Percentiles rank a stretch among this genome's conserved stretches.
phyloP scores from a whole-genome alignment of 768 basidiomycete species.

The Pleurotus citrinopileatus region DNA sequence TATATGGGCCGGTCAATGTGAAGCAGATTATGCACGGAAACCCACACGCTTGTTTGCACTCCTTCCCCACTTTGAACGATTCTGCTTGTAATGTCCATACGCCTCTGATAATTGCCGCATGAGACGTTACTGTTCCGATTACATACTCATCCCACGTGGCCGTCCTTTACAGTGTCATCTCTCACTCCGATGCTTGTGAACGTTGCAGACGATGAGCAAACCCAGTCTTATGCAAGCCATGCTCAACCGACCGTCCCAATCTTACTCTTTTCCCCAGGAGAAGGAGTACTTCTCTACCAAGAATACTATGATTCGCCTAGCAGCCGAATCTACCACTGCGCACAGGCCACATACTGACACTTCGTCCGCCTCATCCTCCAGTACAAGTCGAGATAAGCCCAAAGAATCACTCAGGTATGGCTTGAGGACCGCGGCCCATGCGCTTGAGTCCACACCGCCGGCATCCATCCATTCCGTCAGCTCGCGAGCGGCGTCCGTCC shows the following conservation, averaged over 20 bases:
- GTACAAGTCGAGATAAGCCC: not conserved
- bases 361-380: not conserved
- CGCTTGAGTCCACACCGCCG: no score
- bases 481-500: no score
- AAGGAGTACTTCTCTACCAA: slow-evolving; percentile 53
- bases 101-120: no score
- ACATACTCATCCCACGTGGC: no score
- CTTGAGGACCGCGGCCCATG: no score
- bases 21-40: no score
- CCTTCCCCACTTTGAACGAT: no score
- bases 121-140: not conserved
- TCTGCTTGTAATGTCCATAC: no score
- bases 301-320: slow-evolving; percentile 48
- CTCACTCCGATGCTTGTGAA: not conserved
- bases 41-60: no score
- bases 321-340: slow-evolving; percentile 26
- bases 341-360: not conserved
- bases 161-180: not conserved
- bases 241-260: slow-evolving; percentile 62
- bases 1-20: no score
- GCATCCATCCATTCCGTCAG: no score
- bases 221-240: slow-evolving; percentile 59
- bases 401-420: not conserved
- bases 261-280: slow-evolving; percentile 43
- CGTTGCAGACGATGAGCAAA: slow-evolving; percentile 46